Conservation (phyloP, 371 early-diverging fungal genomes). For the Sporodiniella umbellata region DNA sequence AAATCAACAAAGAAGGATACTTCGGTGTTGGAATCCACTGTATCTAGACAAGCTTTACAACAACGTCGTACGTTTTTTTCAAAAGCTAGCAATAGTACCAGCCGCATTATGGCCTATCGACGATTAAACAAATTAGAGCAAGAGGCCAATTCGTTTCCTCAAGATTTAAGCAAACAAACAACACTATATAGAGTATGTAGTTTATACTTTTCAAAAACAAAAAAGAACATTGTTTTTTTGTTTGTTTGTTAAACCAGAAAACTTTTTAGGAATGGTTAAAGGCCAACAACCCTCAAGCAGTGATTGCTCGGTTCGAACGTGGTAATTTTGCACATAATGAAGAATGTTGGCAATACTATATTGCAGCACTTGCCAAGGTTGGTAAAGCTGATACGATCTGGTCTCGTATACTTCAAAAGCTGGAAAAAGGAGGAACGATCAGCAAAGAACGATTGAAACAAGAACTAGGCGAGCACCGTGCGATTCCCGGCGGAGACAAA, state of each 20-base stretch:
- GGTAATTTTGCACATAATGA: conserved; percentile 64
- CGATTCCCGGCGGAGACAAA: conserved; percentile 34
- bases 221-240: too few species aligned
- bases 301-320: conserved; percentile 71
- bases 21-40: conserved; percentile 3
- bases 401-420: conserved; percentile 59
- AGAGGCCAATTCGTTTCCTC: conserved; percentile 64
- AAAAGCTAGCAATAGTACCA: conserved; percentile 3
- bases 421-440: conserved; percentile 38
- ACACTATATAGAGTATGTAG: conserved; percentile 63
- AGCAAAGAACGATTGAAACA: conserved; percentile 10
- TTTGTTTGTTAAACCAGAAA: too few species aligned
- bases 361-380: conserved; percentile 64
- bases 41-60: conserved; percentile 5
- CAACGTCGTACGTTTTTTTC: conserved; percentile 17
- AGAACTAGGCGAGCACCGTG: neutral
- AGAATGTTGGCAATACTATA: conserved; percentile 66
- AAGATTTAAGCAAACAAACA: conserved; percentile 65
- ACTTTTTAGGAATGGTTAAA: conserved; percentile 71
- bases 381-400: conserved; percentile 63
- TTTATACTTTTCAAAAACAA: neutral
- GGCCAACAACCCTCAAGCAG: conserved; percentile 58
- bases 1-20: conserved; percentile 14
- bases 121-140: conserved; percentile 48
- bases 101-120: conserved; percentile 16